Evolutionary conservation across 305 asterid species (phyloP), one percentile per base, ranked within the genome.

Genomic region (Striga hermonthica): DNA sequence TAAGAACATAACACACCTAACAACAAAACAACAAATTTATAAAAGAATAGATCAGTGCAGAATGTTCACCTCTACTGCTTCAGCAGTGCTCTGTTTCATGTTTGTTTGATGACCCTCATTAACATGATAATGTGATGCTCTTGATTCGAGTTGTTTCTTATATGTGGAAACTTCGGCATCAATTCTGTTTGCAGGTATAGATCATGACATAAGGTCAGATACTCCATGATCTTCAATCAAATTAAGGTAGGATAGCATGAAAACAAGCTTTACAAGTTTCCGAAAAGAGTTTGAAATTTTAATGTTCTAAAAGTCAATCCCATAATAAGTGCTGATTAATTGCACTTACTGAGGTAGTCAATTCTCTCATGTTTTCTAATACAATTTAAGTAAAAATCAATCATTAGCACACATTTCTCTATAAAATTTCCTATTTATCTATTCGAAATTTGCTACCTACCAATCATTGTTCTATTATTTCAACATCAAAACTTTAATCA

Each of bases 151-250:
- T 60, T 75, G 83, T 73, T 85, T 88, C 86, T 81, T 88, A 81
- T 88, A 67, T 65, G 78, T 71, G 62, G 85, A 80, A 76, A 90
- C 79, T 82, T 94, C 87, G 49, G 83, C 81, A 80, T 94, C 95
- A 83, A 94, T 88, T 83, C 99, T 88, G 86, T 68, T 50, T 44
- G 73, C 40, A 69, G 65, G 75, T 70, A 75, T 45, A 62, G 41
- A 75, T 31, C 61, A 67, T 49, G 54, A 47, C 34, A 68, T 52
- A 67, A 49, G 66, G 53, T 67, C 44, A 43, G 56, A 61, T 13
- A 65, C 65, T 55, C 43, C 57, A 34, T 11, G 16, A 65, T 61
- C 49, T 54, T 9, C 22, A 44, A 57, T 52, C 49, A 34, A 62
- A 15, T 61, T 65, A 50, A 65, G 56, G 35, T 59, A 65, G 68